Conservation (phyloP, 164 flowering plant species). For the Chimonanthus salicifolius region DNA sequence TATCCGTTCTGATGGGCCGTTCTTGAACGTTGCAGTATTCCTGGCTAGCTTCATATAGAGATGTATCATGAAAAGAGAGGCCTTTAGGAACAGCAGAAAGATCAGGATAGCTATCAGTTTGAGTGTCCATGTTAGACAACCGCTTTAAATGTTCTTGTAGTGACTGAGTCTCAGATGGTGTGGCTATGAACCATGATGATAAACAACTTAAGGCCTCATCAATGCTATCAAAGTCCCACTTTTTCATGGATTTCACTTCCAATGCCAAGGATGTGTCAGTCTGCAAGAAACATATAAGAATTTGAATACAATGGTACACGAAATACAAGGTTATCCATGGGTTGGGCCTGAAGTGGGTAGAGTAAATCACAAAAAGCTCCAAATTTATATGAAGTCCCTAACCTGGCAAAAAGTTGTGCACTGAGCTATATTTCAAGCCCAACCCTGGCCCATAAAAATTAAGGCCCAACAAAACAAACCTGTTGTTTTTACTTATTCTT, state of each 20-base stretch:
- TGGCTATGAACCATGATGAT: slow-evolving; percentile 27
- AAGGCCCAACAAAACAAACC: background rate
- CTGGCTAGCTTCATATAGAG: background rate
- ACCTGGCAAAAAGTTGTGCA: background rate
- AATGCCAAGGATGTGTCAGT: slow-evolving; percentile 30
- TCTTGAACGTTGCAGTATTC: slow-evolving; percentile 19
- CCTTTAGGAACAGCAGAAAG: background rate
- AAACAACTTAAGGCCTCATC: slow-evolving; percentile 21
- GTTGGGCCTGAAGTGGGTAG: background rate
- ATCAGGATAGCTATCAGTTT: background rate
- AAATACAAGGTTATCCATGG: background rate
- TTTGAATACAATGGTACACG: background rate
- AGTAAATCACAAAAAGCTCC: background rate
- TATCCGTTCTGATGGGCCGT: background rate
- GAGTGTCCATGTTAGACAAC: background rate
- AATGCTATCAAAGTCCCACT: slow-evolving; percentile 28
- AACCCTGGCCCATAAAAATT: background rate
- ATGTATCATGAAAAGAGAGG: background rate
- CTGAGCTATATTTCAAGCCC: background rate
- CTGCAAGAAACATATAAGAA: slow-evolving; percentile 12
- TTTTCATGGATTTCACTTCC: slow-evolving; percentile 28
- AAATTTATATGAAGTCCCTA: background rate
- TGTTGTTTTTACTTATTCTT: background rate
- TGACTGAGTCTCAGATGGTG: slow-evolving; percentile 11
- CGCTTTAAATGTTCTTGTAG: slow-evolving; percentile 2